These are phyloP conservation scores for Arachnomyces sp. DNA, from an alignment of 2,329 filamentous ascomycete species.

Conservation along the genomic window DNA sequence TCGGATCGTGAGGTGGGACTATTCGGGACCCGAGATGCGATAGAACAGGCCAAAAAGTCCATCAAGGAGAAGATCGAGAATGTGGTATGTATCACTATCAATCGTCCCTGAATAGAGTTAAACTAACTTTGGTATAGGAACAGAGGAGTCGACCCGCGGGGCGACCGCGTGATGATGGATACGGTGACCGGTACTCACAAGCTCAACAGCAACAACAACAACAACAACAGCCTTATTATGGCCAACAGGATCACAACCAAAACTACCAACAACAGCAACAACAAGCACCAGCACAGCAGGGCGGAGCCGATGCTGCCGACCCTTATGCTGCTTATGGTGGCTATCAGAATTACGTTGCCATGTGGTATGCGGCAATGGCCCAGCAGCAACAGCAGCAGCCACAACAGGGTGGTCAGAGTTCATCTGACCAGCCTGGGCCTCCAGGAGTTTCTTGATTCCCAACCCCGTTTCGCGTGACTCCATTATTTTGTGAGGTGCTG, in stretches of 20 bases:
- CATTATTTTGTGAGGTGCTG: constrained; percentile 5
- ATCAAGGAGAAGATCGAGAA: constrained; percentile 91
- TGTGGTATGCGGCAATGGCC: constrained; percentile 68
- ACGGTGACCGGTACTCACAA: constrained; percentile 41
- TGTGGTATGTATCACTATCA: constrained; percentile 53
- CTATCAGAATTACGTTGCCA: constrained; percentile 68
- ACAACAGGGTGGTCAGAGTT: constrained; percentile 14
- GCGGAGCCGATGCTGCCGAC: constrained; percentile 46
- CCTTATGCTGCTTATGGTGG: constrained; percentile 76
- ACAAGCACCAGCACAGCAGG: constrained; percentile 20
- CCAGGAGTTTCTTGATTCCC: constrained; percentile 14
- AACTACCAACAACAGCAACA: constrained; percentile 45
- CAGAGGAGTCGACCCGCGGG: constrained; percentile 22
- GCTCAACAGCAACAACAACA: constrained; percentile 32
- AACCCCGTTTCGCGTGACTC: constrained; percentile 13
- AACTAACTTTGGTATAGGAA: constrained; percentile 25
- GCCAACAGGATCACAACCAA: constrained; percentile 39
- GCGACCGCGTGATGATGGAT: constrained; percentile 26
- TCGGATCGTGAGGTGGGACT: constrained; percentile 79
- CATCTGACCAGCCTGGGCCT: constrained; percentile 18
- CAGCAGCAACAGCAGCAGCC: constrained; percentile 40
- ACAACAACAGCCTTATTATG: constrained; percentile 20
- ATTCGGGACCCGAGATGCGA: constrained; percentile 67
- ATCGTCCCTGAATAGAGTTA: constrained; percentile 9
- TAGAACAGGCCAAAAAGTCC: constrained; percentile 69